These are phyloP conservation scores for Truncatella angustata DNA, from an alignment of 2,329 filamentous ascomycete genomes.

Conservation along the genomic window DNA sequence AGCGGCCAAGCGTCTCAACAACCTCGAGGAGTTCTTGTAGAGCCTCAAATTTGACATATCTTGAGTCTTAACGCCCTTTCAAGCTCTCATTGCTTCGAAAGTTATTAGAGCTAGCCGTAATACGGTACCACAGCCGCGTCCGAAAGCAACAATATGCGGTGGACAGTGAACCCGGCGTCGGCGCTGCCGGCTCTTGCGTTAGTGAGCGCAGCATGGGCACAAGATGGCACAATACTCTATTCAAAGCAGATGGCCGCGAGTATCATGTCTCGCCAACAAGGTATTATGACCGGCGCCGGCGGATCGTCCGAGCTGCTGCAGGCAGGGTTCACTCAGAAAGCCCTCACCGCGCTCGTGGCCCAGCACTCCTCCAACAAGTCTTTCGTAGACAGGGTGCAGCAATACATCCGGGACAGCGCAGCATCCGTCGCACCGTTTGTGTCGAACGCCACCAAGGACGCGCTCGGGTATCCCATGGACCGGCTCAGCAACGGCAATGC, in stretches of 20 bases:
- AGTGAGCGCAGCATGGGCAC: background rate
- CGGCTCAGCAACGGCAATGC: slow-evolving; percentile 30
- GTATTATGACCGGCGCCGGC: slow-evolving; percentile 28
- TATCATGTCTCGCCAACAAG: slow-evolving; percentile 31
- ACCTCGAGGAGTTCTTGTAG: too few species aligned
- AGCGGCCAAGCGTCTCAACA: too few species aligned
- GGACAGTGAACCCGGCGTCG: background rate
- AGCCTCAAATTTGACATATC: too few species aligned
- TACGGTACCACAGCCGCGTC: too few species aligned
- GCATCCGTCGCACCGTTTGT: slow-evolving; percentile 24
- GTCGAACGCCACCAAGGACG: slow-evolving; percentile 24
- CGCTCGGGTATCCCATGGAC: slow-evolving; percentile 28
- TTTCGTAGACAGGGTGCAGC: slow-evolving; percentile 9
- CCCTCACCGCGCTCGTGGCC: slow-evolving; percentile 23
- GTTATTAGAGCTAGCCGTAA: too few species aligned
- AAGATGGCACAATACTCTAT: slow-evolving; percentile 6
- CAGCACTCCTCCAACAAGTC: slow-evolving; percentile 19
- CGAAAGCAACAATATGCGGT: background rate
- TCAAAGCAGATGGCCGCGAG: slow-evolving; percentile 29
- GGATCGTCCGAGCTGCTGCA: slow-evolving; percentile 28
- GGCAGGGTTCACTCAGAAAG: slow-evolving; percentile 31
- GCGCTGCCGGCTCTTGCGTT: background rate
- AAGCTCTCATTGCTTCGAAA: too few species aligned
- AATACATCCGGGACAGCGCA: slow-evolving; percentile 25
- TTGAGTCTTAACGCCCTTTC: too few species aligned